phyloP scores from a whole-genome alignment of 2,329 filamentous ascomycete genomes.

The Clathrospora elynae region DNA sequence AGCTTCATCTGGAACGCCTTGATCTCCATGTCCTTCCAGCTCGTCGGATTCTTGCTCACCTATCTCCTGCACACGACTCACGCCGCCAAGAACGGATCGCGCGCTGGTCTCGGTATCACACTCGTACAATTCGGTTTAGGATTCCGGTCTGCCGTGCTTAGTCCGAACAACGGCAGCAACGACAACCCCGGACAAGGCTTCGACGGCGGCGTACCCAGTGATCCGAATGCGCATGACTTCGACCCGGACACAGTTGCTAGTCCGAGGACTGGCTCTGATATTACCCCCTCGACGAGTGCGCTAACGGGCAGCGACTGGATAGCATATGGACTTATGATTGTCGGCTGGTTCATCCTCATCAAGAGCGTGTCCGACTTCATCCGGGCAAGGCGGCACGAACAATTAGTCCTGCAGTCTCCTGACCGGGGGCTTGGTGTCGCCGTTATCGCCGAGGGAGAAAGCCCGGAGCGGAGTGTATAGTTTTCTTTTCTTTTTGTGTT shows the following conservation, averaged over 20 bases:
- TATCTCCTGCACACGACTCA: slow-evolving; percentile 98
- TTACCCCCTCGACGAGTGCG: slow-evolving; percentile 51
- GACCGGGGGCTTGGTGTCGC: slow-evolving; percentile 84
- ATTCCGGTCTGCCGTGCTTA: slow-evolving; percentile 68
- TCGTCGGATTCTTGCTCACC: slow-evolving; percentile 95
- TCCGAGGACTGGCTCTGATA: slow-evolving; percentile 40
- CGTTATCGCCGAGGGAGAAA: slow-evolving; percentile 85
- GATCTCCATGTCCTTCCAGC: slow-evolving; percentile 96
- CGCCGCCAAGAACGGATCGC: slow-evolving; percentile 95
- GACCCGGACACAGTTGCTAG: slow-evolving; percentile 70
- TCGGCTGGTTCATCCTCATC: slow-evolving; percentile 97
- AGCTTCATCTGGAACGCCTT: slow-evolving; percentile 88
- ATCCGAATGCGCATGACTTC: slow-evolving; percentile 91
- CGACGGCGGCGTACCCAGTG: slow-evolving; percentile 68
- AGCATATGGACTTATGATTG: slow-evolving; percentile 91
- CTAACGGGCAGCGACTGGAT: slow-evolving; percentile 84
- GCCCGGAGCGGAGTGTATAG: slow-evolving; percentile 65
- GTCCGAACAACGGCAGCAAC: slow-evolving; percentile 45
- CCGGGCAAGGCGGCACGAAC: slow-evolving; percentile 85
- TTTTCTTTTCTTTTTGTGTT: background rate
- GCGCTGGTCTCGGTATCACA: slow-evolving; percentile 90
- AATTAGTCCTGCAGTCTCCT: slow-evolving; percentile 89
- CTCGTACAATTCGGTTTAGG: slow-evolving; percentile 97
- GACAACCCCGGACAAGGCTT: slow-evolving; percentile 58
- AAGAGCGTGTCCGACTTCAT: slow-evolving; percentile 91